Conservation (phyloP, 805 yeast genomes). For the Starmerella sirachaensis region DNA sequence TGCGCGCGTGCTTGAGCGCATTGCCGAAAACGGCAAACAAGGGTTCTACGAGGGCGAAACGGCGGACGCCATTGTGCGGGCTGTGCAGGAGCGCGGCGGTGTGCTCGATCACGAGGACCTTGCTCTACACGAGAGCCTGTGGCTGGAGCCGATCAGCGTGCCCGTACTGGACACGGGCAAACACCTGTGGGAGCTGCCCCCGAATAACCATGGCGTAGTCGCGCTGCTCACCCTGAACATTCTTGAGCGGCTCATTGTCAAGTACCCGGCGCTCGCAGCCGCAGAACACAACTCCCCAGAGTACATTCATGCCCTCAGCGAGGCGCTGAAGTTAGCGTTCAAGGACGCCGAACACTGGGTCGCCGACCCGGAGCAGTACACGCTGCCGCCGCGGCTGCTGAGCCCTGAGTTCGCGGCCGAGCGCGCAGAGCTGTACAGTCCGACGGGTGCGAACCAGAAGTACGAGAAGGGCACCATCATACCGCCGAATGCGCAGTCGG, state of each 20-base stretch:
- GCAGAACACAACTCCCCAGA: constrained; percentile 53
- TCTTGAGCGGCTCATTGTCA: constrained; percentile 43
- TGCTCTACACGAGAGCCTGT: constrained; percentile 43
- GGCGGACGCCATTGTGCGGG: constrained; percentile 51
- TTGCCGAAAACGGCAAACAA: constrained; percentile 47
- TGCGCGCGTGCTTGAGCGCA: constrained; percentile 40
- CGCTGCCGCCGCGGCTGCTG: constrained; percentile 33
- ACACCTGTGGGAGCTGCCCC: constrained; percentile 70
- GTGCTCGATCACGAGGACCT: constrained; percentile 46
- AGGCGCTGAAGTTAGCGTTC: constrained; percentile 59
- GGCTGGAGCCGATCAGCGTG: constrained; percentile 51
- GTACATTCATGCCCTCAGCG: constrained; percentile 58
- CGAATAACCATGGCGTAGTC: constrained; percentile 71
- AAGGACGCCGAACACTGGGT: constrained; percentile 65
- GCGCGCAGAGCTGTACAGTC: constrained; percentile 38
- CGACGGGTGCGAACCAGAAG: constrained; percentile 31
- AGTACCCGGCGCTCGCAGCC: constrained; percentile 32
- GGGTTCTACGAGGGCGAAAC: constrained; percentile 64
- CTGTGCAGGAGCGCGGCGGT: constrained; percentile 44
- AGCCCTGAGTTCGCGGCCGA: constrained; percentile 38
- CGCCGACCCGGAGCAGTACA: constrained; percentile 38
- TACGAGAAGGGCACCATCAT: constrained; percentile 38
- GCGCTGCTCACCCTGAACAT: constrained; percentile 62
- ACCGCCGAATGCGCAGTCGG: constrained; percentile 39
- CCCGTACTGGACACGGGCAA: constrained; percentile 35